Conservation (phyloP, 805 yeast species). For the Komagataella pseudopastoris region DNA sequence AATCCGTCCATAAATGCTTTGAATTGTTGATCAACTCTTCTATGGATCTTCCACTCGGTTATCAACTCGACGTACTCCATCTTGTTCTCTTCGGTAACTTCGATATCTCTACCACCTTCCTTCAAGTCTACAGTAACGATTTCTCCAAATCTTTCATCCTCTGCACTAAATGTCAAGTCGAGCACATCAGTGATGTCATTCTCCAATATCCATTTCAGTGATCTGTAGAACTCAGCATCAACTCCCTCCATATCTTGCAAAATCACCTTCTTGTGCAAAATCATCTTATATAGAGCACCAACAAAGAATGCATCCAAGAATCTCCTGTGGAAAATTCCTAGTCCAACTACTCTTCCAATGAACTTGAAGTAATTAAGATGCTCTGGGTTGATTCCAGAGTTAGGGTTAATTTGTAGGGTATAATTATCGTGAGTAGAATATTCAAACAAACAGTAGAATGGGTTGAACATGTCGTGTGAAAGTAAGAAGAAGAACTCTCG, state of each 20-base stretch:
- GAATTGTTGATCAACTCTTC: conserved; percentile 90
- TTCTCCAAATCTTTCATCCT: conserved; percentile 92
- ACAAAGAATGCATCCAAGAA: conserved; percentile 97
- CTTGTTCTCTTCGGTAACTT: conserved; percentile 89
- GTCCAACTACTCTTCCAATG: conserved; percentile 95
- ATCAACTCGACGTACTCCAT: conserved; percentile 90
- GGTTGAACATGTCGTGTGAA: conserved; percentile 98
- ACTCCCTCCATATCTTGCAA: conserved; percentile 98
- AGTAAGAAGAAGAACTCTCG: conserved; percentile 93
- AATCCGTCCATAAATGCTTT: conserved; percentile 95
- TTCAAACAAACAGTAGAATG: conserved; percentile 93
- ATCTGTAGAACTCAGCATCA: conserved; percentile 91
- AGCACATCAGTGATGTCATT: conserved; percentile 83
- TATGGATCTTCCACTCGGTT: conserved; percentile 91
- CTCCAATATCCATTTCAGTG: conserved; percentile 90
- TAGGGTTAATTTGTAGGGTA: conserved; percentile 95
- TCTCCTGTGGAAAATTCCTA: conserved; percentile 96
- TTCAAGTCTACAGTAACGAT: conserved; percentile 81
- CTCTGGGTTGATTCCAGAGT: conserved; percentile 94
- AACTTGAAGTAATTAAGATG: conserved; percentile 96
- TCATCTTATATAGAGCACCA: conserved; percentile 96
- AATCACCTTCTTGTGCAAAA: conserved; percentile 87
- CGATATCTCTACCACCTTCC: conserved; percentile 76
- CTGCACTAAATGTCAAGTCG: conserved; percentile 75
- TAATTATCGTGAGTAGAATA: conserved; percentile 97